Base-by-base conservation (phyloP, 768 basidiomycete species). In the Leccinum barrowsii region DNA sequence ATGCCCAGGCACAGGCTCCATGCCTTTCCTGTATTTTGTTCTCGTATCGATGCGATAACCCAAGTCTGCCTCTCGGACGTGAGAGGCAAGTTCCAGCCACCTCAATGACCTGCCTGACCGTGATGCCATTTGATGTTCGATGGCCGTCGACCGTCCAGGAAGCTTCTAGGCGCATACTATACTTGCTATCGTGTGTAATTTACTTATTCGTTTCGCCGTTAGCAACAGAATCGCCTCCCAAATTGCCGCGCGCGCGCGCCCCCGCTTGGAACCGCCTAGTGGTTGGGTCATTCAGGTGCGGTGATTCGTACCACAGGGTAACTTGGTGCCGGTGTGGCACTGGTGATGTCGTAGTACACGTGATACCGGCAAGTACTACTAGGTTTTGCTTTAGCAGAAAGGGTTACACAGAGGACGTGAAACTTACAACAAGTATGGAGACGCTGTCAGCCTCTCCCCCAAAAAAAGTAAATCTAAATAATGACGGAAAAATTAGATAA, bases 281-380 rank as follows among this genome's bases (percentile, higher is more conserved):
- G 11, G 22, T 52, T 49, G 56, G 40, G 37, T 50, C 52, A 48
- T 46, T 56, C 58, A 50, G 55, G 55, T 1, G 50, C 47, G 50
- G 50, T 19, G 28, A 19, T 34, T 28, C 42, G 34, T 48, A 35
- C 49, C 15, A 34, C 32, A 42, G 53, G 56, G 46, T 26, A 30
- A 35, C 49, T 50, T 47, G 42, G 52, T 30, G 21, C 40, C 40
- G 40, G 13, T 44, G 46, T 22, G 56, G 26, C 34, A 30, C 49
- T 13, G 32, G 30, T 34, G 32, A 54, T 62, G 57, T 47, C 50
- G 21, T 60, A 55, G 49, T 10, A 10, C 67, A 65, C 58, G 67
- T 65, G 67, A 68, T 65, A n/a, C 56, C 67, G 68, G 67, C 66
- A 70, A 68, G 63, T 12, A 34, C 12, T 34, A 34, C 32, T 61